phyloP scores from a whole-genome alignment of 257 asterid genomes.

The Solanum chiquidenum region DNA sequence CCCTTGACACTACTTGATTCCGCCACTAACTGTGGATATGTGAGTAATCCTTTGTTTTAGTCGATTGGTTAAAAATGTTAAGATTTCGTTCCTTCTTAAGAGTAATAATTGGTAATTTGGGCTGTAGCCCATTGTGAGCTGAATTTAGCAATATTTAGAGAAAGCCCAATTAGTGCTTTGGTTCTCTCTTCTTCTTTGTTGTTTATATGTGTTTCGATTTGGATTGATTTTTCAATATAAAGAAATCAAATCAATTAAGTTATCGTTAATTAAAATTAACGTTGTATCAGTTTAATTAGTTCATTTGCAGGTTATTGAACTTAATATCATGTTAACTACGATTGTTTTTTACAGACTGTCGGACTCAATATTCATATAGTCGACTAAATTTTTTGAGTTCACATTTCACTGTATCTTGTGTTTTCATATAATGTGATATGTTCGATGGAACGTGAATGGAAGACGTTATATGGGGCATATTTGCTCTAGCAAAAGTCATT shows the following conservation, averaged over 20 bases:
- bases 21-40: not conserved
- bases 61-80: not conserved
- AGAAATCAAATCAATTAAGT: not conserved
- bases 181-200: not conserved
- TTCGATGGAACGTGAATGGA: not conserved
- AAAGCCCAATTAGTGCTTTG: not conserved
- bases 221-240: not conserved
- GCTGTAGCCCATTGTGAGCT: not conserved
- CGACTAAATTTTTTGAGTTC: not conserved
- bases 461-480: accelerated
- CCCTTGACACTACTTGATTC: not conserved
- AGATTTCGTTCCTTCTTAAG: not conserved
- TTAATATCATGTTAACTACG: no score
- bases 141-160: not conserved
- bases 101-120: not conserved
- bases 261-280: not conserved
- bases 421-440: not conserved
- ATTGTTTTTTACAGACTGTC: no score
- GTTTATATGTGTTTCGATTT: not conserved
- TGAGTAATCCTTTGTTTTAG: not conserved
- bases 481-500: not conserved
- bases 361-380: no score
- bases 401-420: accelerated
- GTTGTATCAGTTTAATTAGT: no score
- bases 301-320: no score